Evolutionary conservation across 257 asterid genomes (phyloP).

Genomic region (Penstemon barbatus): DNA sequence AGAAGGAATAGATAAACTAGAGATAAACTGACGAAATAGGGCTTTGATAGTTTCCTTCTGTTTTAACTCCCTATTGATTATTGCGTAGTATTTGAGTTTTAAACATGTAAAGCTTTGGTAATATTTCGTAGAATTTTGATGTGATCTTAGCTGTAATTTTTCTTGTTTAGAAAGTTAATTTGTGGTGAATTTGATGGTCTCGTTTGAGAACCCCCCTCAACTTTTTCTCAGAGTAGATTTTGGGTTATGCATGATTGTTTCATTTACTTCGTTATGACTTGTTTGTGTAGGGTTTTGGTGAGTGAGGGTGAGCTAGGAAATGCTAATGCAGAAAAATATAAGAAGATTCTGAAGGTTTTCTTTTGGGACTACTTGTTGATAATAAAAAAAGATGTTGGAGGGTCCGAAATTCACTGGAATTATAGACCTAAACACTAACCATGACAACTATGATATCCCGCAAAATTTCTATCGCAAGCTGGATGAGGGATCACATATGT

Average conservation of each 20-base stretch:
- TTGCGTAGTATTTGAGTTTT: constrained; percentile 1
- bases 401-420: constrained; percentile 77
- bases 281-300: constrained; percentile 28
- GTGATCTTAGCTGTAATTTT: not conserved
- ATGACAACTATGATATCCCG: constrained; percentile 66
- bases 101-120: not conserved
- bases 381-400: constrained; percentile 58
- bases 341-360: constrained; percentile 31
- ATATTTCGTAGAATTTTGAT: constrained; percentile 17
- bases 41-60: constrained; percentile 22
- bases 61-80: constrained; percentile 1
- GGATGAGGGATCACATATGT: constrained; percentile 88
- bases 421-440: constrained; percentile 70
- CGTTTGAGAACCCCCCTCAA: not conserved
- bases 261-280: not conserved
- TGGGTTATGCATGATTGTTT: not conserved
- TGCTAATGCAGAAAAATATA: constrained; percentile 49
- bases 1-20: not conserved
- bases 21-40: constrained; percentile 4
- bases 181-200: not conserved
- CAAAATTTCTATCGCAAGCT: constrained; percentile 87
- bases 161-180: not conserved
- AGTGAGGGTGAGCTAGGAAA: constrained; percentile 34
- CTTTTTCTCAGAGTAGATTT: not conserved
- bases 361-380: constrained; percentile 24